Evolutionary conservation across 345 rosid genomes (phyloP).

Genomic region (Boechera stricta): DNA sequence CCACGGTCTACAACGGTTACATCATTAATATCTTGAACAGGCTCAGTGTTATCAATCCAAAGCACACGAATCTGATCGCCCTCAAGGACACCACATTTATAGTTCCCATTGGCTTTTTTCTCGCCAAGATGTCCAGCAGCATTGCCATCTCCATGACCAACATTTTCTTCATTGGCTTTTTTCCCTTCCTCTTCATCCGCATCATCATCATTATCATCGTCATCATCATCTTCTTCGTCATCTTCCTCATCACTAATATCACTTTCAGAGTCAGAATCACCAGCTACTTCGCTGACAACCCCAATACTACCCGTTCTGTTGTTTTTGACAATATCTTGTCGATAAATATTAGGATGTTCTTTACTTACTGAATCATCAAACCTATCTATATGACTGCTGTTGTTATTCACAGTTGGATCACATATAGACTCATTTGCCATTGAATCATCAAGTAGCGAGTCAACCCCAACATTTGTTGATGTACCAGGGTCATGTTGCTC

Average conservation of each 20-base stretch:
- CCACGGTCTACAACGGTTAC: slow-evolving; percentile 83
- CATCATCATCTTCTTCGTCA: slow-evolving; percentile 52
- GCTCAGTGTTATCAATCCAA: slow-evolving; percentile 83
- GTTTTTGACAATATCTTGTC: slow-evolving; percentile 83
- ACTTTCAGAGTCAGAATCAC: slow-evolving; percentile 90
- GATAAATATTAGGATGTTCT: slow-evolving; percentile 57
- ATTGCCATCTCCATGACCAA: slow-evolving; percentile 44
- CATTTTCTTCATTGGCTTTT: slow-evolving; percentile 40
- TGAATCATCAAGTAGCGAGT: slow-evolving; percentile 41
- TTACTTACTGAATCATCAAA: slow-evolving; percentile 44
- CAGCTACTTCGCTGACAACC: slow-evolving; percentile 88
- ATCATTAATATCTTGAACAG: slow-evolving; percentile 64
- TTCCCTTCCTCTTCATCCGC: slow-evolving; percentile 43
- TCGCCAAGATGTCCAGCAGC: slow-evolving; percentile 43
- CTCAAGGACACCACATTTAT: slow-evolving; percentile 65
- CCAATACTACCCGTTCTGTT: slow-evolving; percentile 64
- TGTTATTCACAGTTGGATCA: slow-evolving; percentile 43
- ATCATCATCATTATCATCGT: slow-evolving; percentile 42
- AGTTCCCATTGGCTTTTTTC: slow-evolving; percentile 41
- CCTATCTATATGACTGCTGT: slow-evolving; percentile 5
- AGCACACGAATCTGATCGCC: slow-evolving; percentile 86
- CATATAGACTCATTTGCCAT: slow-evolving; percentile 34
- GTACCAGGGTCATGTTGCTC: slow-evolving; percentile 50
- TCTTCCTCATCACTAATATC: slow-evolving; percentile 68
- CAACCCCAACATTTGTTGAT: slow-evolving; percentile 40